Percentiles rank a stretch among this genome's conserved stretches.
Evolutionary conservation across 441 rosid species (phyloP).

Genomic region (Metrosideros polymorpha): DNA sequence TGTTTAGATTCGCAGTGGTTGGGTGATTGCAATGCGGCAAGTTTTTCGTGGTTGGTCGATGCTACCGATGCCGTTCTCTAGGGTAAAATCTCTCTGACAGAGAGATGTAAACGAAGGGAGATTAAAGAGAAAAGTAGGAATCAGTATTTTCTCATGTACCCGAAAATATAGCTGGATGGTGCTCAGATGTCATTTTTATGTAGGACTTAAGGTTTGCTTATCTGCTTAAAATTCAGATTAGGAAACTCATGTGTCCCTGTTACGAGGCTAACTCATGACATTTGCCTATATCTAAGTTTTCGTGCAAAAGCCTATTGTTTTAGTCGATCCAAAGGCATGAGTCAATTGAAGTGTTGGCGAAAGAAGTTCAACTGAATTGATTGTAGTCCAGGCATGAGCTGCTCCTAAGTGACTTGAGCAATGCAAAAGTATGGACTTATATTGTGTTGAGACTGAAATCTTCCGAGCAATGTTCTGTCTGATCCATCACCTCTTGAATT

Average conservation of each 20-base stretch:
- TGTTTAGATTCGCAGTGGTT: background rate
- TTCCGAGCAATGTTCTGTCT: background rate
- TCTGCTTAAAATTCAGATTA: background rate
- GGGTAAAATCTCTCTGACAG: background rate
- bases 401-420: background rate
- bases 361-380: background rate
- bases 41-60: background rate
- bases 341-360: background rate
- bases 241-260: background rate
- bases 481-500: background rate
- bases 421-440: background rate
- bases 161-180: background rate
- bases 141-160: background rate
- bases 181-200: background rate
- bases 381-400: background rate
- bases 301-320: background rate
- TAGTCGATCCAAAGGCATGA: background rate
- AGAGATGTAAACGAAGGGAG: background rate
- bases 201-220: background rate
- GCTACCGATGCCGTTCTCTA: background rate
- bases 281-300: background rate
- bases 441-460: background rate
- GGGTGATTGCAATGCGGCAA: background rate
- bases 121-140: background rate
- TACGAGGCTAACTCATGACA: background rate